These are phyloP conservation scores for Cyberlindnera xylosilytica DNA, from an alignment of 805 yeast species.

Conservation along the genomic window DNA sequence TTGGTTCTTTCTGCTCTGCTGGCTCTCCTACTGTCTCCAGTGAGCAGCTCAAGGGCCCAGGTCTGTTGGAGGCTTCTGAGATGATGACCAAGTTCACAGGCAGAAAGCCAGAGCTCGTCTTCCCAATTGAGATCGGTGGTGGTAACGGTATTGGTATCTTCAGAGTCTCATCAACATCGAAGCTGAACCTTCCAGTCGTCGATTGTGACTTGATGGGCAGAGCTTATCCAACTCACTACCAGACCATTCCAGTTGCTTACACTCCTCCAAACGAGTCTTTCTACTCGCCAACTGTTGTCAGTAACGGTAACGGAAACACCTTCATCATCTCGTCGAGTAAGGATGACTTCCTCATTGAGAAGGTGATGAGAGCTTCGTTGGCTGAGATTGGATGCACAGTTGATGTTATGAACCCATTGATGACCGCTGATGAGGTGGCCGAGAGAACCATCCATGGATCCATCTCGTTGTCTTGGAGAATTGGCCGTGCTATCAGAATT, in stretches of 20 bases:
- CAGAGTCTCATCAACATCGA: conserved; percentile 18
- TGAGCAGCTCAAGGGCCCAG: conserved; percentile 37
- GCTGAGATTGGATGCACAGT: conserved; percentile 42
- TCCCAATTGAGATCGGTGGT: conserved; percentile 43
- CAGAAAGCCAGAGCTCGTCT: conserved; percentile 32
- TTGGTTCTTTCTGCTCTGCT: conserved; percentile 32
- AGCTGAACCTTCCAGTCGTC: conserved; percentile 32
- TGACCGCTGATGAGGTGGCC: conserved; percentile 30
- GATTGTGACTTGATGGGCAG: conserved; percentile 46
- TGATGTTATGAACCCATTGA: conserved; percentile 30
- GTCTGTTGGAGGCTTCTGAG: conserved; percentile 22
- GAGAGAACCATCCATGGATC: conserved; percentile 30
- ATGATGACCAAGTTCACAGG: conserved; percentile 30
- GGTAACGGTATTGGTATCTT: conserved; percentile 37
- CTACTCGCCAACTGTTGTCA: conserved; percentile 28
- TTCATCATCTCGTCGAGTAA: conserved; percentile 32
- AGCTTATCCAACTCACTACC: conserved; percentile 45
- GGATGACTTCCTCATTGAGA: conserved; percentile 34
- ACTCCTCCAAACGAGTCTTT: conserved; percentile 21
- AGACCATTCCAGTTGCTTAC: conserved; percentile 29
- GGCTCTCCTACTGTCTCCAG: conserved; percentile 23
- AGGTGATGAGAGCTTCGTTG: conserved; percentile 38
- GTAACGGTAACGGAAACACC: conserved; percentile 43
- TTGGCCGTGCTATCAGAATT: conserved; percentile 40
- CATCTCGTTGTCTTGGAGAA: conserved; percentile 43